These are phyloP conservation scores for Tulasnella sp. DNA, from an alignment of 768 basidiomycete genomes.

Conservation along the genomic window DNA sequence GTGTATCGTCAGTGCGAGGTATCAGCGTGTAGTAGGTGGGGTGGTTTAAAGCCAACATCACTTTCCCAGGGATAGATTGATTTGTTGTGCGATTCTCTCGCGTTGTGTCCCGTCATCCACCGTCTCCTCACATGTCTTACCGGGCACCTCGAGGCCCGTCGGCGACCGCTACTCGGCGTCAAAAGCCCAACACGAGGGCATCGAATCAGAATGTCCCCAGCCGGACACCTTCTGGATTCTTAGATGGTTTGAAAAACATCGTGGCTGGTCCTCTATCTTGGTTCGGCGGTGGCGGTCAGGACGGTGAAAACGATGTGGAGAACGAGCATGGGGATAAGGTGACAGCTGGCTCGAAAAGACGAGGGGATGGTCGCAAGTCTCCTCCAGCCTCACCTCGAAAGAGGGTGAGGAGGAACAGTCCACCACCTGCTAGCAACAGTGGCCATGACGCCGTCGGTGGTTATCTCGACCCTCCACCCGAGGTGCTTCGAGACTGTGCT, in stretches of 20 bases:
- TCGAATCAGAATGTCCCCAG: background rate
- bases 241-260: conserved; percentile 15
- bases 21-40: no score
- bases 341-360: conserved; percentile 4
- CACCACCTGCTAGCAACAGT: background rate
- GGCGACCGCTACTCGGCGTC: background rate
- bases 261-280: conserved; percentile 10
- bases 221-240: conserved; percentile 5
- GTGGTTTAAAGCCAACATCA: no score
- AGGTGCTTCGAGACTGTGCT: conserved; percentile 1
- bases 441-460: background rate
- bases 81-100: no score
- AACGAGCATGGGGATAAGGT: background rate
- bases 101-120: no score
- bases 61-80: no score
- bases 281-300: background rate
- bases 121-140: no score
- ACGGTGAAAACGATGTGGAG: conserved; percentile 9
- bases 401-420: background rate
- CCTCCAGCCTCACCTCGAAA: background rate
- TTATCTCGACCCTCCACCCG: conserved; percentile 9
- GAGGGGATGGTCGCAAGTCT: background rate
- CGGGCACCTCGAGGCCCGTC: no score
- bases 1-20: no score
- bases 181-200: conserved; percentile 9